These are phyloP conservation scores for Cucurbita maxima DNA, from an alignment of 306 rosid genomes.

Conservation along the genomic window DNA sequence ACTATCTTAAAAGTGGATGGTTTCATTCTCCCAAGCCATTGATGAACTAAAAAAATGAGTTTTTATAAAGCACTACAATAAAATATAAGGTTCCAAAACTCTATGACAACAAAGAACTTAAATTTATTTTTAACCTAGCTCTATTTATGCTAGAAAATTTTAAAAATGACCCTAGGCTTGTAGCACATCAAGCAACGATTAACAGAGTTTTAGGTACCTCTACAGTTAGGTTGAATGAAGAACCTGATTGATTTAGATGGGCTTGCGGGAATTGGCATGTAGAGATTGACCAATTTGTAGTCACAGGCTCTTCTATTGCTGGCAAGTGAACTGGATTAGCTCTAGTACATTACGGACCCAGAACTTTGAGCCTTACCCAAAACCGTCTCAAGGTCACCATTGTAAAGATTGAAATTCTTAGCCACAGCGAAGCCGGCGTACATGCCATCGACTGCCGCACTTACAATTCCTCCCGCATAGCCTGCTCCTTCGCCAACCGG, in stretches of 20 bases:
- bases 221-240: background rate
- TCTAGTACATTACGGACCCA: constrained; percentile 59
- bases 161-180: background rate
- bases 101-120: background rate
- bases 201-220: background rate
- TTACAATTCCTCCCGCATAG: constrained; percentile 92
- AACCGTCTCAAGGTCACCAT: constrained; percentile 51
- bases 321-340: background rate
- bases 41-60: background rate
- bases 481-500: constrained; percentile 99
- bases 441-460: constrained; percentile 97
- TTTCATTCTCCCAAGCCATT: too few species aligned
- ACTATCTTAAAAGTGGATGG: too few species aligned
- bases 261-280: background rate
- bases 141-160: background rate
- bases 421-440: constrained; percentile 80
- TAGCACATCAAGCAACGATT: background rate
- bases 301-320: background rate
- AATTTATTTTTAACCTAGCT: background rate
- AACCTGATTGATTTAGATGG: background rate
- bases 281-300: background rate
- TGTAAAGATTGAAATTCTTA: constrained; percentile 33
- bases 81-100: background rate
- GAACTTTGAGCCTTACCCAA: constrained; percentile 59
- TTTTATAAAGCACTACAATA: background rate